Base-by-base conservation (phyloP, 2,329 filamentous ascomycete genomes). In the Botryosphaeria dothidea region DNA sequence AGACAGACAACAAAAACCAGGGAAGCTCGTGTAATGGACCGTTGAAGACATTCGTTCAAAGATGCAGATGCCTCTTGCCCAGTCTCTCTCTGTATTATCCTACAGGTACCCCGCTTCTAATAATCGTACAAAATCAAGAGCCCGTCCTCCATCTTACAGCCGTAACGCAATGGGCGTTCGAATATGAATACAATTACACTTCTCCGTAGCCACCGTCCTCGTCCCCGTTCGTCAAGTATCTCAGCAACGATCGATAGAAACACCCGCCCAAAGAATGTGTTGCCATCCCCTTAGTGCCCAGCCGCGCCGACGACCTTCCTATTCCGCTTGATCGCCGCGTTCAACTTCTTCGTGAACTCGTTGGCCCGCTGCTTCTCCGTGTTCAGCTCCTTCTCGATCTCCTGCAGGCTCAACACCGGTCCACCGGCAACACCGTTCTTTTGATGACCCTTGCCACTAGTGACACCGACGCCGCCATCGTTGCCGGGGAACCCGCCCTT, bases 281-380 rank as follows among this genome's bases (percentile, higher is more conserved):
- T 2, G 13, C 31, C 31, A 34, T 34, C 19, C 21, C 34, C 9
- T 43, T 21, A 61, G 23, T 61, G 57, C 38, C 23, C 31, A 43
- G 43, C 51, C 19, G 51, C 52, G 13, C 45, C 41, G 21, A 62
- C 57, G 11, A 66, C 49, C 36, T 62, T 62, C 31, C 64, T 73
- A 56, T 78, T 78, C 69, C 75, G 72, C 70, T 77, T 78, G 66
- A 77, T 72, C n/a, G 76, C 57, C 15, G 65, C 71, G 3, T 69
- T 70, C 27, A 78, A 58, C 66, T 75, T 77, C 69, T 77, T 76
- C 65, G 77, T 76, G 62, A 76, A 51, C 23, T 71, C 71, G 66
- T 77, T 75, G 31, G 76, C 71, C 31, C 77, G 75, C 66, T 75
- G 74, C 67, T 70, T 72, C 48, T 75, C 75, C 9, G 69, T 69